phyloP scores from a whole-genome alignment of 257 asterid species.

The Solanum chilense region DNA sequence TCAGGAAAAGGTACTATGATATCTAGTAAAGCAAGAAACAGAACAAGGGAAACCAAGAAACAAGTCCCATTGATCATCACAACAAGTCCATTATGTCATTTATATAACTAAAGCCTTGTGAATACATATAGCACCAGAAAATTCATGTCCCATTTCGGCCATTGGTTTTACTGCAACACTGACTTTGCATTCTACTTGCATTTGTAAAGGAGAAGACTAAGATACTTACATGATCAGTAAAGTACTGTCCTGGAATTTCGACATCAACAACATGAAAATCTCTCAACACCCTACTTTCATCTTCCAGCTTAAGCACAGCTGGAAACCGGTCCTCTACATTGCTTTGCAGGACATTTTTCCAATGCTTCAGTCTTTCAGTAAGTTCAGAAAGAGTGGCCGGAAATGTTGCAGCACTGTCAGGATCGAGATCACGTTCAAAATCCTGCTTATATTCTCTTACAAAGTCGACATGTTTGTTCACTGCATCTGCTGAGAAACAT shows the following conservation, averaged over 20 bases:
- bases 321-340: conserved; percentile 98
- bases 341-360: conserved; percentile 96
- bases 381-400: conserved; percentile 93
- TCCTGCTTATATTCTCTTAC: conserved; percentile 97
- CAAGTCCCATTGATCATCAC: neutral
- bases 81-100: neutral
- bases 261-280: conserved; percentile 97
- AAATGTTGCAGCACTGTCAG: conserved; percentile 83
- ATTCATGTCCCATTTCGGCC: neutral
- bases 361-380: conserved; percentile 87
- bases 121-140: neutral
- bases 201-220: neutral
- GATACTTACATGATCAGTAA: conserved; percentile 70
- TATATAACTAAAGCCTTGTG: neutral
- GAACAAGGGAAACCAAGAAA: neutral
- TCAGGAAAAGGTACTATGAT: neutral
- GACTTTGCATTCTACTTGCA: neutral
- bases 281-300: conserved; percentile 94
- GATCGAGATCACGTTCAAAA: conserved; percentile 98
- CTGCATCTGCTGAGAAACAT: conserved; percentile 98
- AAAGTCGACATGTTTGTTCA: conserved; percentile 94
- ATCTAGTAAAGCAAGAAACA: neutral
- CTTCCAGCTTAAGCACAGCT: conserved; percentile 93
- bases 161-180: neutral
- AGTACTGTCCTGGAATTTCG: conserved; percentile 99